Base-by-base conservation (phyloP, 2,329 filamentous ascomycete species). In the Fonsecaea erecta region DNA sequence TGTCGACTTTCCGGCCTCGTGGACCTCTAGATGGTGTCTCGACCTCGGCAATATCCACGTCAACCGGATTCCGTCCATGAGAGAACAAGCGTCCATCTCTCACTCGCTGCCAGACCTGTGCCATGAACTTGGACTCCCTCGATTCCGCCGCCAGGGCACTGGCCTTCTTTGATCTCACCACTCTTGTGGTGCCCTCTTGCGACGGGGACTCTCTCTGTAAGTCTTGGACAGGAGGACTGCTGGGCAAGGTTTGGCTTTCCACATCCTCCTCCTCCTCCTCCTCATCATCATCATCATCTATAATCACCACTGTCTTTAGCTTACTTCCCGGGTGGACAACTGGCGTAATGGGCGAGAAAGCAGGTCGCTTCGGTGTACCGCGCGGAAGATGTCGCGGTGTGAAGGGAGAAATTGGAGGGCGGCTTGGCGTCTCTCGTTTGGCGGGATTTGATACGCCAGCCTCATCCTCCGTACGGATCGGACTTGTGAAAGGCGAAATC, bases 1-100 rank as follows among this genome's bases (percentile, higher is more conserved):
- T 64, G 61, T 68, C 58, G 34, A 68, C 60, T 37, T 51, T 66
- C 34, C 67, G 35, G 21, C 64, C 64, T 35, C 62, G n/a, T 18
- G 67, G 67, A 11, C 67, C 67, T 46, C 35, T 62, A 11, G 62
- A 63, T 16, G 67, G 67, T 16, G 67, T 69, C 12, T 63, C 60
- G 6, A 69, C 64, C 21, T 58, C 60, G n/a, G 62, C 37, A n/a
- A 55, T 30, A 16, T 65, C 61, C 3, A 62, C 62, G 12, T 60
- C 60, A 7, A 21, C n/a, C 48, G 43, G 14, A 12, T 24, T 18
- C 6, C 46, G 34, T 1, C n/a, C 14, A 14, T 34, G 53, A 16
- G 51, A 53, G 18, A 64, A 59, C 28, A 59, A 18, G 28, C 51
- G 18, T 18, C 58, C 34, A 21, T 51, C 59, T 46, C 57, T 58